phyloP scores from a whole-genome alignment of 2,329 filamentous ascomycete genomes.

The Madurella mycetomatis region DNA sequence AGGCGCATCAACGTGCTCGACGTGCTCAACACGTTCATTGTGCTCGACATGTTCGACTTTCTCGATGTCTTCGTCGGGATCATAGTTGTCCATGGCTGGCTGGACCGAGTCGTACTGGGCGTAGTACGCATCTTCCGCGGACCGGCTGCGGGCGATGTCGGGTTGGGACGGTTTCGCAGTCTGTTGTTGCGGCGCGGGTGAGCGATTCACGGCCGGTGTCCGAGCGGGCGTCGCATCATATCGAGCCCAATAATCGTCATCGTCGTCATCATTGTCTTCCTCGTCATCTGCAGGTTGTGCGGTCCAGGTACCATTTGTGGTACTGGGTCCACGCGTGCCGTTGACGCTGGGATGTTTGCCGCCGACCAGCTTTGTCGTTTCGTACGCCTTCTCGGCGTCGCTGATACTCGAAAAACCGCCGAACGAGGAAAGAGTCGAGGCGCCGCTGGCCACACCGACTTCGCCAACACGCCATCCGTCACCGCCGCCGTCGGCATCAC shows the following conservation, averaged over 20 bases:
- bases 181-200: constrained; percentile 52
- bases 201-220: constrained; percentile 58
- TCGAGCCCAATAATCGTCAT: constrained; percentile 75
- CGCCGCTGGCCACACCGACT: constrained; percentile 56
- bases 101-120: constrained; percentile 74
- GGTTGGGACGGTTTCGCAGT: constrained; percentile 28
- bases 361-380: constrained; percentile 19
- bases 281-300: constrained; percentile 20
- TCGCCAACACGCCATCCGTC: constrained; percentile 71
- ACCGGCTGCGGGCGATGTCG: constrained; percentile 29
- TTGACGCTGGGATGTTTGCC: constrained; percentile 12
- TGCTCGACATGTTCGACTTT: not conserved
- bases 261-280: constrained; percentile 58
- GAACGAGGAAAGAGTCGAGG: constrained; percentile 51
- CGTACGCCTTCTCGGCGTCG: constrained; percentile 58
- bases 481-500: constrained; percentile 56
- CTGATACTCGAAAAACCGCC: constrained; percentile 47
- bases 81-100: constrained; percentile 74
- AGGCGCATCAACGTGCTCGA: constrained; percentile 30
- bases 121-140: constrained; percentile 67
- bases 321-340: constrained; percentile 6
- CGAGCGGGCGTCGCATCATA: constrained; percentile 68
- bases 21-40: constrained; percentile 65
- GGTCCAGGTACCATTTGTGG: constrained; percentile 13
- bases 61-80: constrained; percentile 64